phyloP scores from a whole-genome alignment of 225 moss, liverwort and hornwort genomes.

The Takakia lepidozioides region DNA sequence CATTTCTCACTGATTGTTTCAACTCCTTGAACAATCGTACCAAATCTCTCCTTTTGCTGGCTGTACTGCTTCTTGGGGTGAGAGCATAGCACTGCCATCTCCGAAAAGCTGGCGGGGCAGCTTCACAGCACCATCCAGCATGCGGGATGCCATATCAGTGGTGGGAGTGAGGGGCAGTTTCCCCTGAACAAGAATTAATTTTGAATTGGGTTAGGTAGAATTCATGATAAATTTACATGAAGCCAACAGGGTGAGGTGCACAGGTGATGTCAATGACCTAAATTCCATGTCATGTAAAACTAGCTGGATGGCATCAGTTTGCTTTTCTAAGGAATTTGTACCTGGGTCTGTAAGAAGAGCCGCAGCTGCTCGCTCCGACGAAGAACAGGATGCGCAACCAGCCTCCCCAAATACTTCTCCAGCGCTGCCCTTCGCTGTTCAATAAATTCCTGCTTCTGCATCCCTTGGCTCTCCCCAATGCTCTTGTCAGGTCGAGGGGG shows the following conservation, averaged over 20 bases:
- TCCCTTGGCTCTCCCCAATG: constrained; percentile 98
- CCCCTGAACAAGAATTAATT: constrained; percentile 52
- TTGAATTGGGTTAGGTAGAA: too few species aligned
- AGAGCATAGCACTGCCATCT: constrained; percentile 62
- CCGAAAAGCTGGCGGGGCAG: constrained; percentile 96
- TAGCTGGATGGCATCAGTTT: too few species aligned
- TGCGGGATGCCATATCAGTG: constrained; percentile 87
- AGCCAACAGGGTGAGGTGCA: too few species aligned
- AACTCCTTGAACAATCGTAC: constrained; percentile 90
- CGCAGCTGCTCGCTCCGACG: constrained; percentile 85
- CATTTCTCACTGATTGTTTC: constrained; percentile 91
- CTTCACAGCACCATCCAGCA: constrained; percentile 97
- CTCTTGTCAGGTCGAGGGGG: constrained; percentile 97
- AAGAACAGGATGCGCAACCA: constrained; percentile 82
- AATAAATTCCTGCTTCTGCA: constrained; percentile 92
- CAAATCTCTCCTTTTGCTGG: constrained; percentile 85
- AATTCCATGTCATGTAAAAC: too few species aligned
- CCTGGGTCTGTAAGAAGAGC: constrained; percentile 75
- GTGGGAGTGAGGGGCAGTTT: constrained; percentile 76
- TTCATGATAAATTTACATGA: too few species aligned
- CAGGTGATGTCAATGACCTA: too few species aligned
- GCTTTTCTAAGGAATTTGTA: too few species aligned
- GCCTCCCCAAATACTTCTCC: constrained; percentile 79
- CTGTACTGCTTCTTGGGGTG: constrained; percentile 80
- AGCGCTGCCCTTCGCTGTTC: constrained; percentile 81